These are phyloP conservation scores for Solanum tarijense DNA, from an alignment of 257 asterid species.

Conservation along the genomic window DNA sequence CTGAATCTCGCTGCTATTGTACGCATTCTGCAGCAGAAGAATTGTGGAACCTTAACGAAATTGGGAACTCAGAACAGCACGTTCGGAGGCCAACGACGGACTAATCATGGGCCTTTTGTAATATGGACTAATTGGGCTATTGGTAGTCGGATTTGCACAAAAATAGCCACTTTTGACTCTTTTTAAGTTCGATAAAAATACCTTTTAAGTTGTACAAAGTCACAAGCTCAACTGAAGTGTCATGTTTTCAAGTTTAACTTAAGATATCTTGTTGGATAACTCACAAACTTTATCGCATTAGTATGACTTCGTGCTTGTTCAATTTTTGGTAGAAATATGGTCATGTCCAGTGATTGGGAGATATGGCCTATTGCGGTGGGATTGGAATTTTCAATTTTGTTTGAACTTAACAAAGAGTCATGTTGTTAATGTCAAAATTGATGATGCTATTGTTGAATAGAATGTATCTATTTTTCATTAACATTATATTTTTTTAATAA, in stretches of 20 bases:
- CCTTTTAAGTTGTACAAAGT: not conserved
- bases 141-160: not conserved
- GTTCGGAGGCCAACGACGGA: not conserved
- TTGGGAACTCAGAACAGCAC: not conserved
- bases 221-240: not conserved
- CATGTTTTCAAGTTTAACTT: too few relatives aligned
- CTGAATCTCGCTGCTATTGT: conserved; percentile 18
- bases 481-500: not conserved
- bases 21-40: conserved; percentile 23
- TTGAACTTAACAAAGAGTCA: not conserved
- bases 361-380: too few relatives aligned
- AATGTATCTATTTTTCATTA: not conserved
- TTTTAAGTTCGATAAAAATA: not conserved
- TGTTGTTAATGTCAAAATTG: not conserved
- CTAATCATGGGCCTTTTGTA: not conserved
- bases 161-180: not conserved
- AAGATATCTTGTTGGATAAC: too few relatives aligned
- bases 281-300: too few relatives aligned
- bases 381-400: too few relatives aligned
- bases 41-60: not conserved
- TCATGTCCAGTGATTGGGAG: too few relatives aligned
- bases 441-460: not conserved
- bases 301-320: too few relatives aligned
- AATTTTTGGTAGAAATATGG: too few relatives aligned
- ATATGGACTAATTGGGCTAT: not conserved